These are phyloP conservation scores for Cicer cuneatum DNA, from an alignment of 306 rosid genomes.

Conservation along the genomic window DNA sequence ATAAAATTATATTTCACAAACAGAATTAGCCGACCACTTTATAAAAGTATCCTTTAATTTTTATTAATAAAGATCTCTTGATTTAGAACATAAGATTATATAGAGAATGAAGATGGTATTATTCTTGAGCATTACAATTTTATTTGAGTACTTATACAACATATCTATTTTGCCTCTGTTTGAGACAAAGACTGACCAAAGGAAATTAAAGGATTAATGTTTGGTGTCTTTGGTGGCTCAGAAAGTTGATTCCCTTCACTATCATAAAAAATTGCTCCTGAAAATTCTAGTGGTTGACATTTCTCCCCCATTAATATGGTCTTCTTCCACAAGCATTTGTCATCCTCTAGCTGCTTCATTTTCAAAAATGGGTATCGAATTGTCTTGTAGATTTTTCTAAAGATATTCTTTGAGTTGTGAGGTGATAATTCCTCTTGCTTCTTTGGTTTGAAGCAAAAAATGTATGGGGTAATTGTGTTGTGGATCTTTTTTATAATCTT, in stretches of 20 bases:
- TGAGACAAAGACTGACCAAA: background rate
- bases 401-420: constrained; percentile 9
- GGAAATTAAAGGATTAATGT: background rate
- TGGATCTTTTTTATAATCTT: constrained; percentile 30
- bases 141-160: background rate
- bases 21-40: background rate
- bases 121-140: background rate
- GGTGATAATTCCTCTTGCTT: constrained; percentile 22
- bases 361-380: background rate
- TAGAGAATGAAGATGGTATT: background rate
- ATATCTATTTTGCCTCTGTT: background rate
- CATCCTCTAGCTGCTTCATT: constrained; percentile 32
- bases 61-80: background rate
- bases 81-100: background rate
- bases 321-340: constrained; percentile 56
- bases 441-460: constrained; percentile 27
- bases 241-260: constrained; percentile 47
- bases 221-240: constrained; percentile 54
- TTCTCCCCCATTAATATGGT: constrained; percentile 58
- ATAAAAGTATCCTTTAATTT: background rate
- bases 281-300: constrained; percentile 51
- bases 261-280: constrained; percentile 57
- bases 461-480: constrained; percentile 8
- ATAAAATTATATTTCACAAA: too few species aligned
- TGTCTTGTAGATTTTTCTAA: constrained; percentile 25